A percentile compares a stretch with the other conserved stretches of the same genome.
Evolutionary conservation across 2,329 filamentous ascomycete species (phyloP).

Genomic region (Madurella fahalii): DNA sequence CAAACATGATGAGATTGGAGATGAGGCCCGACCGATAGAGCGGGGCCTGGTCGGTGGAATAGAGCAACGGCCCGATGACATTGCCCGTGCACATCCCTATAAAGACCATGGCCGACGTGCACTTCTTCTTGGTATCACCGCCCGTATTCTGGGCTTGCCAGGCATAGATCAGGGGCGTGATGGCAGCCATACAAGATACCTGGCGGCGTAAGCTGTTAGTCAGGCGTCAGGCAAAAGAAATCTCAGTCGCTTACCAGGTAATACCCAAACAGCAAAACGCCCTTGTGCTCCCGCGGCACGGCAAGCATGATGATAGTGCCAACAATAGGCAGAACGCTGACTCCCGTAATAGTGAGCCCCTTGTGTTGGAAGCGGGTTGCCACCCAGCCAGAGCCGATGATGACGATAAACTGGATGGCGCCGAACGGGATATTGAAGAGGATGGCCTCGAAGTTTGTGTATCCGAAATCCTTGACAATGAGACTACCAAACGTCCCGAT

Average conservation of each 20-base stretch:
- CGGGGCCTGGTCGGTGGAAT: conserved; percentile 55
- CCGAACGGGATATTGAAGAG: conserved; percentile 60
- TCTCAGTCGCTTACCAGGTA: conserved; percentile 39
- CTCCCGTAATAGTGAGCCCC: conserved; percentile 39
- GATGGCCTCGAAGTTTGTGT: conserved; percentile 51
- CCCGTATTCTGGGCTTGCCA: conserved; percentile 62
- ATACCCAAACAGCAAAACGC: conserved; percentile 47
- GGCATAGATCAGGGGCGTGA: conserved; percentile 55
- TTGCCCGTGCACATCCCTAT: conserved; percentile 64
- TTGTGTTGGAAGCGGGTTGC: conserved; percentile 41
- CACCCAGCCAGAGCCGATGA: conserved; percentile 49
- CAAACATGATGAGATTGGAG: conserved; percentile 59
- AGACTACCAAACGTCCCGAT: conserved; percentile 57
- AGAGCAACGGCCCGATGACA: conserved; percentile 61
- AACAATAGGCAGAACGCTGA: conserved; percentile 36
- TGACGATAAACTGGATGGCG: conserved; percentile 56
- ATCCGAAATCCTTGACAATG: conserved; percentile 56
- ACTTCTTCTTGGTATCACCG: conserved; percentile 67
- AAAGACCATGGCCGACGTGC: conserved; percentile 60
- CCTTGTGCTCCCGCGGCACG: conserved; percentile 43
- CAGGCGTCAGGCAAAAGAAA: too few species aligned
- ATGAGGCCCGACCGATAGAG: conserved; percentile 54
- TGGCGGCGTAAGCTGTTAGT: neutral
- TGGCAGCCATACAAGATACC: conserved; percentile 26
- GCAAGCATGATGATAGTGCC: conserved; percentile 47